Percentiles rank a stretch among this genome's conserved stretches.
These are phyloP conservation scores for Coccomyxa sp. DNA, from an alignment of 139 green algal species.

Conservation along the genomic window DNA sequence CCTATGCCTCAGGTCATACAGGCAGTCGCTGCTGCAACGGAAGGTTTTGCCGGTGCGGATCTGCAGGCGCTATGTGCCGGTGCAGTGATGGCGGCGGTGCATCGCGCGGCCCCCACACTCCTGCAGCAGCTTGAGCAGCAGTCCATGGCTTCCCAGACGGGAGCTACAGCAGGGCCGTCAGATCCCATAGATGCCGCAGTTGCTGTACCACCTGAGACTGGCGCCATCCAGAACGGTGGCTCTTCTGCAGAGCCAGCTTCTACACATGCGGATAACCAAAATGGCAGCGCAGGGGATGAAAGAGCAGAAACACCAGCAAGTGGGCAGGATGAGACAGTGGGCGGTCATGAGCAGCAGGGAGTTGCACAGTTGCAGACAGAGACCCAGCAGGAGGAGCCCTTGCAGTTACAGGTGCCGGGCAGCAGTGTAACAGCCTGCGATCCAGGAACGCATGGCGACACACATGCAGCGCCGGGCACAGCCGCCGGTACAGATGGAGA, in stretches of 20 bases:
- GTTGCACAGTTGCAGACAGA: no score
- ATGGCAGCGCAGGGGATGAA: no score
- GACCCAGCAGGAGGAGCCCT: no score
- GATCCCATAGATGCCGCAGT: not conserved
- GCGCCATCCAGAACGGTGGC: not conserved
- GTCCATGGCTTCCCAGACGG: not conserved
- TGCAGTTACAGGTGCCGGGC: no score
- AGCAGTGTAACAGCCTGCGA: no score
- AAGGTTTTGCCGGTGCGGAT: slow-evolving; percentile 68
- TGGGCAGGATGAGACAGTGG: no score
- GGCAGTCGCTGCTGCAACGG: slow-evolving; percentile 45
- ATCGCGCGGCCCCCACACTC: slow-evolving; percentile 22
- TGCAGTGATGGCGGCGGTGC: slow-evolving; percentile 54
- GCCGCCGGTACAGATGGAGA: not conserved
- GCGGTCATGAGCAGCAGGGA: no score
- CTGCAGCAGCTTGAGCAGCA: slow-evolving; percentile 9
- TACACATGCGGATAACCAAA: not conserved
- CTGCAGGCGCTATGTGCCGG: slow-evolving; percentile 56
- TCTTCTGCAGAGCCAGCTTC: not conserved
- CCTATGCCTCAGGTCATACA: slow-evolving; percentile 23
- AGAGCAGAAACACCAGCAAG: no score
- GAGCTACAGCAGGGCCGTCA: slow-evolving; percentile 2
- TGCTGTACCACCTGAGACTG: not conserved
- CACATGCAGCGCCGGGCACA: no score
- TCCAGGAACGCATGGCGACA: no score